A percentile compares a stretch with the other conserved stretches of the same genome.
Evolutionary conservation across 164 flowering plant genomes (phyloP).

Genomic region (Vitis rotundifolia): DNA sequence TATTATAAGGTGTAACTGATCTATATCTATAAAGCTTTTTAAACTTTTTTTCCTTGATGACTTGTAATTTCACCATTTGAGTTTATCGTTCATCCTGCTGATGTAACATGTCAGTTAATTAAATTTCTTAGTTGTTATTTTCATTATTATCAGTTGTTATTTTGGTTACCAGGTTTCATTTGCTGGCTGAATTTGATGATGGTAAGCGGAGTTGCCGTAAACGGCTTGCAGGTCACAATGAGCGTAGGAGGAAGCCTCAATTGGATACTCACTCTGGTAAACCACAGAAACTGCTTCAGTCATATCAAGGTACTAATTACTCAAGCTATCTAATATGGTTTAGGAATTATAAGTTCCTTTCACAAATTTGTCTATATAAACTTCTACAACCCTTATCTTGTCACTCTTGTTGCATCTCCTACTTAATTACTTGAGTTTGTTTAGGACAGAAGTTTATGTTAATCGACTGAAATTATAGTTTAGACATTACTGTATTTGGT

Average conservation of each 20-base stretch:
- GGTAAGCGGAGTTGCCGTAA: constrained; percentile 77
- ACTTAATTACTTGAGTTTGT: neutral
- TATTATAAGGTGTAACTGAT: too few relatives aligned
- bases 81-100: neutral
- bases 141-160: neutral
- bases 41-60: too few relatives aligned
- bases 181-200: constrained; percentile 69
- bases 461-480: too few relatives aligned
- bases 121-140: neutral
- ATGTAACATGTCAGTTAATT: neutral
- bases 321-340: neutral
- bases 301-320: constrained; percentile 24
- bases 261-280: constrained; percentile 10
- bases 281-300: constrained; percentile 14
- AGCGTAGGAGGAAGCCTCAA: constrained; percentile 69
- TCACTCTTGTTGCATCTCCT: neutral
- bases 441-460: too few relatives aligned
- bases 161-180: constrained; percentile 50
- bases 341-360: neutral
- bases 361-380: too few relatives aligned
- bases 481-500: too few relatives aligned
- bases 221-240: constrained; percentile 80
- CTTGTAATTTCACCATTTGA: too few relatives aligned
- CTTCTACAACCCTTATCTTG: too few relatives aligned
- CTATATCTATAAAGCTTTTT: too few relatives aligned